Conservation (phyloP, 441 rosid species). For the Brassica hybrid region DNA sequence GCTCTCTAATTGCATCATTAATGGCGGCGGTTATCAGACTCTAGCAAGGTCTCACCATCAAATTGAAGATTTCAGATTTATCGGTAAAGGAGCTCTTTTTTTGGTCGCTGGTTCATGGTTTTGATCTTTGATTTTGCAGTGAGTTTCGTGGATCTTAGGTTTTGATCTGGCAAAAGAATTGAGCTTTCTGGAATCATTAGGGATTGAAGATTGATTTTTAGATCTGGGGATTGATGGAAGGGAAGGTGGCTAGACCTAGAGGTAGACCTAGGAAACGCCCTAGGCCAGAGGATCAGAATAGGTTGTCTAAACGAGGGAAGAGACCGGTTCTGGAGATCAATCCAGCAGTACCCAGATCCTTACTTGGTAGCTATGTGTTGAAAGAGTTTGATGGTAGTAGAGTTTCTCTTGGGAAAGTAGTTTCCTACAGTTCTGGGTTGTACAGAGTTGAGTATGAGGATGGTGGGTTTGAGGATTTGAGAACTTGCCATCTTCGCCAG, state of each 20-base stretch:
- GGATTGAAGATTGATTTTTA: background rate
- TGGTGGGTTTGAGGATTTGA: conserved; percentile 82
- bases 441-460: conserved; percentile 92
- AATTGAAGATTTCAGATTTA: no score
- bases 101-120: no score
- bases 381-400: conserved; percentile 66
- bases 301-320: conserved; percentile 43
- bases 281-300: conserved; percentile 55
- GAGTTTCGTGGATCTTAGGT: conserved; percentile 32
- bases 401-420: conserved; percentile 74
- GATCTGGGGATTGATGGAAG: conserved; percentile 62
- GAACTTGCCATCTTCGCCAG: conserved; percentile 67
- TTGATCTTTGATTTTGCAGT: no score
- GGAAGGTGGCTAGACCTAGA: conserved; percentile 59
- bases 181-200: conserved; percentile 7
- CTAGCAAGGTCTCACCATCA: no score
- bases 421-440: conserved; percentile 69
- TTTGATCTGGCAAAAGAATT: conserved; percentile 1
- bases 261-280: conserved; percentile 89
- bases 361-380: conserved; percentile 79
- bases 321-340: conserved; percentile 52
- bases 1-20: no score
- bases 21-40: no score
- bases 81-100: no score
- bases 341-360: conserved; percentile 56